These are phyloP conservation scores for Aurifilum marmelostoma DNA, from an alignment of 2,329 filamentous ascomycete species.

Conservation along the genomic window DNA sequence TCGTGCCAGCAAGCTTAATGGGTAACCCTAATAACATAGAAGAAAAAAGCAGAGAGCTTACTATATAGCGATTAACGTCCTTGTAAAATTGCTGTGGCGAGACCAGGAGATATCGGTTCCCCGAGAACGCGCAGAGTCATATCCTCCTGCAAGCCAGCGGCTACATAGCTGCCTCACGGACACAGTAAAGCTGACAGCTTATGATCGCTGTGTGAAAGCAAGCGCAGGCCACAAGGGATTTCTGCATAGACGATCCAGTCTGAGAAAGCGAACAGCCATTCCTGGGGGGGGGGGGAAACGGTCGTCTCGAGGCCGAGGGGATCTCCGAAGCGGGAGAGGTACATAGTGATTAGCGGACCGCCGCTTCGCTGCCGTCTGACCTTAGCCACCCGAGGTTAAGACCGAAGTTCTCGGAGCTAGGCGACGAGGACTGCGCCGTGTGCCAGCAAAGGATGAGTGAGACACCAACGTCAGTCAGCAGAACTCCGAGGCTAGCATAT, in stretches of 20 bases:
- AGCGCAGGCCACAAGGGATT: no score
- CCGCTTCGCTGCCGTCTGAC: neutral
- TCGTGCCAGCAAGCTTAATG: neutral
- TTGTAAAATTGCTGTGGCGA: neutral
- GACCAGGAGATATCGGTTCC: neutral
- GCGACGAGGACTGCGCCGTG: neutral
- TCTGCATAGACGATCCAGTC: no score
- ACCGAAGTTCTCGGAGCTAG: slow-evolving; percentile 1
- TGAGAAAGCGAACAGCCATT: no score
- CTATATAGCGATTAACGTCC: neutral
- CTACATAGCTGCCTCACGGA: neutral
- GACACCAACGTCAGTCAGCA: neutral
- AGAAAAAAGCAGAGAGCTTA: neutral
- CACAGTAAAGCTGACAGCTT: neutral
- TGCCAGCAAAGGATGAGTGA: neutral
- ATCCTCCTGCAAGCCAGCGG: neutral
- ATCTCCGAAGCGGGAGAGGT: neutral
- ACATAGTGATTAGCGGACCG: neutral
- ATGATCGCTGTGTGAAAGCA: neutral
- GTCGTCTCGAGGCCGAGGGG: neutral
- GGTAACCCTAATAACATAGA: neutral
- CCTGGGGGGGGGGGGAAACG: no score
- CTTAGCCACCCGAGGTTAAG: neutral
- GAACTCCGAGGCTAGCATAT: neutral
- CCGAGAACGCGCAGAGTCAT: neutral